phyloP scores from a whole-genome alignment of 768 basidiomycete genomes.

The Panellus pusillus region DNA sequence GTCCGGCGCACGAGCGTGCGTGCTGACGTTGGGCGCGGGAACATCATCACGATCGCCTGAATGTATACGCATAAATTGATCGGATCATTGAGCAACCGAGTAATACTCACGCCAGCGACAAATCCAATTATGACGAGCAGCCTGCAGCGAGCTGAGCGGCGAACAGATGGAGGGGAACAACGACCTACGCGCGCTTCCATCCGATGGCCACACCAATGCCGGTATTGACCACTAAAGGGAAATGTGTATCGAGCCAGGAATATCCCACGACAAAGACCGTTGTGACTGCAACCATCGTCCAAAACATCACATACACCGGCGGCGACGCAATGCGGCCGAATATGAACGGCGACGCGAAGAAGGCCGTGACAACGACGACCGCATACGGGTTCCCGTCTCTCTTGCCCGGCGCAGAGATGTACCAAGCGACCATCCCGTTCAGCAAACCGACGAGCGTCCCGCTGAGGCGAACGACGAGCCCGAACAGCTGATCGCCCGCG shows the following conservation, averaged over 20 bases:
- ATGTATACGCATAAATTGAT: not conserved
- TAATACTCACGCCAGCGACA: conserved; percentile 37
- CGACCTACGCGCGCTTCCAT: conserved; percentile 44
- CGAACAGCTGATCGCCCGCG: conserved; percentile 43
- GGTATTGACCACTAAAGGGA: conserved; percentile 27
- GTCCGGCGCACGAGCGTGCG: conserved; percentile 43
- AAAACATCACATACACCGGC: conserved; percentile 35
- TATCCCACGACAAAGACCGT: conserved; percentile 42
- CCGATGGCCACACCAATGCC: conserved; percentile 40
- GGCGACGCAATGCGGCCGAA: conserved; percentile 36
- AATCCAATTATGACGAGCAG: conserved; percentile 47
- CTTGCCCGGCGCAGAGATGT: conserved; percentile 38
- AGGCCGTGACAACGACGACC: conserved; percentile 41
- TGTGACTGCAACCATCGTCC: conserved; percentile 40
- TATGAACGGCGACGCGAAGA: conserved; percentile 36
- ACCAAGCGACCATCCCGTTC: conserved; percentile 46
- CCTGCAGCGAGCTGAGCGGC: conserved; percentile 20
- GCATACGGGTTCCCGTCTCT: conserved; percentile 43
- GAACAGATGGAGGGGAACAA: not conserved
- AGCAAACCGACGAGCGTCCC: conserved; percentile 39
- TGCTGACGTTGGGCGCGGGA: conserved; percentile 43
- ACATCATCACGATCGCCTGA: conserved; percentile 47
- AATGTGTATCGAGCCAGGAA: conserved; percentile 42
- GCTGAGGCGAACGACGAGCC: conserved; percentile 33
- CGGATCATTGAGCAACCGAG: not conserved